phyloP scores from a whole-genome alignment of 2,329 filamentous ascomycete genomes.

The Fusarium sp. region DNA sequence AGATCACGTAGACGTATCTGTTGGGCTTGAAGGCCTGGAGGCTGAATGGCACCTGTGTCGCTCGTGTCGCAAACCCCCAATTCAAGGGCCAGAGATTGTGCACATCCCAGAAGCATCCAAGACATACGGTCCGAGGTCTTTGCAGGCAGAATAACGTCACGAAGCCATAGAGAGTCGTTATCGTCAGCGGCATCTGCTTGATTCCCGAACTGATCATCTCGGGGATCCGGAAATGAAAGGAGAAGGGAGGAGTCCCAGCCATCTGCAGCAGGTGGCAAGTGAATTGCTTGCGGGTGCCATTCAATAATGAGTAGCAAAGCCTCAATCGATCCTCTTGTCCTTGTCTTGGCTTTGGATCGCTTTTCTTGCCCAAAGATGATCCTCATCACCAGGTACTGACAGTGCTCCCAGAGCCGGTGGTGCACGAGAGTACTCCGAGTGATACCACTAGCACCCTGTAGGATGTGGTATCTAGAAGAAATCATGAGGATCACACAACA shows the following conservation, averaged over 20 bases:
- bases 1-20: conserved; percentile 9
- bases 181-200: conserved; percentile 11
- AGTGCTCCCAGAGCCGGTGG: conserved; percentile 65
- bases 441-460: conserved; percentile 55
- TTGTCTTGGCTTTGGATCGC: conserved; percentile 58
- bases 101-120: conserved; percentile 66
- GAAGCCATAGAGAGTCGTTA: conserved; percentile 52
- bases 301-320: conserved; percentile 65
- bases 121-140: conserved; percentile 66
- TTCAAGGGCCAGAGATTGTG: conserved; percentile 28
- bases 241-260: conserved; percentile 67
- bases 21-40: neutral
- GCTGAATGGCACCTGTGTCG: neutral
- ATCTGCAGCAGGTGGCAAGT: conserved; percentile 64
- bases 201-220: conserved; percentile 29
- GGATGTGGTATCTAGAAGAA: conserved; percentile 62
- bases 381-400: conserved; percentile 63
- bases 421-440: conserved; percentile 65
- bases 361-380: conserved; percentile 67
- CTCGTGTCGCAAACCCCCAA: conserved; percentile 21
- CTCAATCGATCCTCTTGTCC: conserved; percentile 64
- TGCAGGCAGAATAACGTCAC: conserved; percentile 66
- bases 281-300: conserved; percentile 66
- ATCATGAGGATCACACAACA: conserved; percentile 66
- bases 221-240: conserved; percentile 53